Evolutionary conservation across 2,329 filamentous ascomycete genomes (phyloP).

Genomic region (Penicillium sp.): DNA sequence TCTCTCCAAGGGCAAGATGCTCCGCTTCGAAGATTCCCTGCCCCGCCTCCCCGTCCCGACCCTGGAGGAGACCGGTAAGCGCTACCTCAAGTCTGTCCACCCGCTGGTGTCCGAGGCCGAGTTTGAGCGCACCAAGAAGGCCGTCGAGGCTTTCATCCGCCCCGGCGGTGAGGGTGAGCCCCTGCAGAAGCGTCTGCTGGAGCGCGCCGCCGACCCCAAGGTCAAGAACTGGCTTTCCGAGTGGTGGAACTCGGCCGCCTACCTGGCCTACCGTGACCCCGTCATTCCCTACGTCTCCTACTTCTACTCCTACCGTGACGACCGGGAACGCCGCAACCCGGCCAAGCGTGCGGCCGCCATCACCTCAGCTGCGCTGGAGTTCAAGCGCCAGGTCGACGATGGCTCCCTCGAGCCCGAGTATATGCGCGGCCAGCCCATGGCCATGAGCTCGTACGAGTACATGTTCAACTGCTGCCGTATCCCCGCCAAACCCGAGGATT

Average conservation of each 20-base stretch:
- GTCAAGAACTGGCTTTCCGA: conserved; percentile 93
- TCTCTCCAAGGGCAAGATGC: conserved; percentile 63
- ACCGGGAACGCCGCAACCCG: conserved; percentile 81
- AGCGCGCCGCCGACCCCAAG: conserved; percentile 75
- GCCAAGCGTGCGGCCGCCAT: conserved; percentile 92
- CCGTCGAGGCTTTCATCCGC: conserved; percentile 83
- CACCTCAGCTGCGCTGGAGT: conserved; percentile 80
- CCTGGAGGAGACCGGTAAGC: conserved; percentile 64
- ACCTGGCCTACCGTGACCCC: conserved; percentile 90
- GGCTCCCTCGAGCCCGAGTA: conserved; percentile 92
- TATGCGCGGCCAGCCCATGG: conserved; percentile 96
- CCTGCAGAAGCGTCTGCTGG: conserved; percentile 85
- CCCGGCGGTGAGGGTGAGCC: conserved; percentile 81
- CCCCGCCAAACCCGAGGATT: conserved; percentile 77
- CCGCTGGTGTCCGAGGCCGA: conserved; percentile 62
- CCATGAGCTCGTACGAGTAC: conserved; percentile 97
- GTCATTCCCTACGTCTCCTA: conserved; percentile 98
- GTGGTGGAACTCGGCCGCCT: conserved; percentile 97
- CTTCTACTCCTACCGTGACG: conserved; percentile 98
- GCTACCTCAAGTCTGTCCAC: conserved; percentile 68
- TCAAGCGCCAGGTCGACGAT: conserved; percentile 87
- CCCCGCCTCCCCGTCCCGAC: conserved; percentile 64
- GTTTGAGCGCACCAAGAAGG: conserved; percentile 68
- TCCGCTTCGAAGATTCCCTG: conserved; percentile 67
- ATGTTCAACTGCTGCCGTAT: conserved; percentile 97